Base-by-base conservation (phyloP, 2,329 filamentous ascomycete genomes). In the Monosporascus sp. region DNA sequence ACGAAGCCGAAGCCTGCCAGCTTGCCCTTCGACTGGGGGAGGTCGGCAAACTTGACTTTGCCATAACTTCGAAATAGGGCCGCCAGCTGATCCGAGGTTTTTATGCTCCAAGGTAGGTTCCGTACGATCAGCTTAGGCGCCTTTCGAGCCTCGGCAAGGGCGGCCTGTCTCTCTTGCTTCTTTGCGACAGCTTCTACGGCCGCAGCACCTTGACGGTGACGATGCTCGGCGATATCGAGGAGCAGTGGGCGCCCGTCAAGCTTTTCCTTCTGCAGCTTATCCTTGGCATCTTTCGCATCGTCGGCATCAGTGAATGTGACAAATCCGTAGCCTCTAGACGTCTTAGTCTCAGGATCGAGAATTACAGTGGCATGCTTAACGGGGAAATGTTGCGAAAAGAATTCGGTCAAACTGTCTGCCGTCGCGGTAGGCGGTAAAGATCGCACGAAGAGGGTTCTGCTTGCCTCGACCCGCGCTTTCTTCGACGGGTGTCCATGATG, bases 281-380 rank as follows among this genome's bases (percentile, higher is more conserved):
- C 82, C 67, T 89, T 82, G 19, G 94, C 95, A 59, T 86, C 82
- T 59, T 86, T 77, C 14, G 93, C 92, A 76, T 99, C 94, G 60
- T 97, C 92, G 31, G 88, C 83, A 68, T 99, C 94, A 63, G 92
- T 90, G 65, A 99, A 94, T 2, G 94, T 97, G 53, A 99, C 93
- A 72, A 99, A 99, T 51, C 94, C 94, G 71, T 91, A 99, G 19
- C 94, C 93, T 67, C 90, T 88, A 16, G 91, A 97, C 62, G 86
- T 77, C 67, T 96, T 96, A 2, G 92, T 96, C 59, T 85, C 79
- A 17, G 88, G 85, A 69, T 99, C 93, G 53, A 87, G 75, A 40
- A 99, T 91, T 5, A 96, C 91, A n/a, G 88, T 90, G 50, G 94
- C 93, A 72, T 97, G 93, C 72, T 97, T 97, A 68, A 99, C 84